Base-by-base conservation (phyloP, 2,329 filamentous ascomycete species). In the Aspergillus sp. region DNA sequence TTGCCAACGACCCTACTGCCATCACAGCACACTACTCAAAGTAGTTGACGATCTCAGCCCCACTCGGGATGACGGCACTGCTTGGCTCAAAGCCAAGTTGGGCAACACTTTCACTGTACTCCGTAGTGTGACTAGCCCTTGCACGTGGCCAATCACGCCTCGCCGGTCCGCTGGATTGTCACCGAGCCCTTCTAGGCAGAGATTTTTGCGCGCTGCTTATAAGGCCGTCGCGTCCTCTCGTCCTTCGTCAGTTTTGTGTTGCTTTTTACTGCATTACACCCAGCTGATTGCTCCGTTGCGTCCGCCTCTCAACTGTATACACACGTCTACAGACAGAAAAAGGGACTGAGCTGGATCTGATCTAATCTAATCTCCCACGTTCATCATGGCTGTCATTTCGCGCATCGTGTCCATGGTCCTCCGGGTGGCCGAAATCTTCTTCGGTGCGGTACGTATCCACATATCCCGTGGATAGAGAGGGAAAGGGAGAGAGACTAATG, bases 381-480 rank as follows among this genome's bases (percentile, higher is more conserved):
- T 19, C 53, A 62, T 41, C 48, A 79, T 79, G 76, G 66, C 66
- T 46, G 67, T 77, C 52, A 47, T 81, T 50, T 73, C 75, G 7
- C 76, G 80, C 48, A 54, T 82, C 26, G 52, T 77, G 29, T 79
- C 78, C 27, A 72, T 81, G 52, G 63, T 78, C 57, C 72, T 85
- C 55, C 80, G 81, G 61, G 61, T 78, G 8, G 75, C 73, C 56
- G 75, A 88, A 70, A 75, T 90, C 52, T 80, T 74, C 58, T 88
- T 85, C 60, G 82, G 78, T n/a, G 76, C 79, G 55, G 83, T 88
- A 64, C 55, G 73, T 60, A 52, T 55, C 4, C 41, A 29, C 10
- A 26, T 12, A 5, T 26, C 7, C 27, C 5, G 5, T 8, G 36
- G 7, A 4, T 9, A 7, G 7, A 39, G 5, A 8, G 3, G 19